phyloP scores from a whole-genome alignment of 352 stramenopile species.

The Globisporangium sylvaticum region DNA sequence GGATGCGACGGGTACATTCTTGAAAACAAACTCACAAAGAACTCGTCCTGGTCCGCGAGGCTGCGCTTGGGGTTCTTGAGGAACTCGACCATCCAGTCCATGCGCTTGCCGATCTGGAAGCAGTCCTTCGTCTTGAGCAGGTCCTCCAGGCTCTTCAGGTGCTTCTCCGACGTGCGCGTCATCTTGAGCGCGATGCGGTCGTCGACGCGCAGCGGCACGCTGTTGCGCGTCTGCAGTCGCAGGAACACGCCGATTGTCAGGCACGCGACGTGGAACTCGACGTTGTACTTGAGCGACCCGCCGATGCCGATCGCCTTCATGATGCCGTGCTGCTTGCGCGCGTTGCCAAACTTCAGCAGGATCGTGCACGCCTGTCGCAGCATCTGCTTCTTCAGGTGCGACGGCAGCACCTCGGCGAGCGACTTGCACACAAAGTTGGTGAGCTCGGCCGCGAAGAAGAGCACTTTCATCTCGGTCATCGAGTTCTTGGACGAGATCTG shows the following conservation, averaged over 20 bases:
- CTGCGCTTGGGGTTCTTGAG: conserved; percentile 56
- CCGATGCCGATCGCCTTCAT: conserved; percentile 85
- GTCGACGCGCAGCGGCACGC: conserved; percentile 60
- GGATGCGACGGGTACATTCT: conserved; percentile 77
- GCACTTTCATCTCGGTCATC: conserved; percentile 79
- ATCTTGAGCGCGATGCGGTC: conserved; percentile 78
- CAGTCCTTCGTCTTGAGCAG: conserved; percentile 76
- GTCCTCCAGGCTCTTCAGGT: conserved; percentile 63
- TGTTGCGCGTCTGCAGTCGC: conserved; percentile 71
- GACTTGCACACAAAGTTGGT: conserved; percentile 68
- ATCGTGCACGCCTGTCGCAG: conserved; percentile 62
- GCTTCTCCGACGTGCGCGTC: conserved; percentile 78
- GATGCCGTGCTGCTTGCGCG: conserved; percentile 71
- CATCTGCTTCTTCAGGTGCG: conserved; percentile 72
- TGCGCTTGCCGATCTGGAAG: conserved; percentile 67
- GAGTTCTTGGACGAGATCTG: conserved; percentile 33
- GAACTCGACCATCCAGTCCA: conserved; percentile 73
- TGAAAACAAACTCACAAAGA: conserved; percentile 81
- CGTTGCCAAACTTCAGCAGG: conserved; percentile 60
- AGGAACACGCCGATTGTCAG: conserved; percentile 73
- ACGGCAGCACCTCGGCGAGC: conserved; percentile 53
- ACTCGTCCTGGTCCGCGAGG: conserved; percentile 82
- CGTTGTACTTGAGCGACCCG: conserved; percentile 63
- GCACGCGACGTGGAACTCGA: conserved; percentile 80
- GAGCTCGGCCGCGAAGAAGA: conserved; percentile 74